Evolutionary conservation across 495 filamentous ascomycete species (phyloP).

Genomic region (Xylaria castorea): DNA sequence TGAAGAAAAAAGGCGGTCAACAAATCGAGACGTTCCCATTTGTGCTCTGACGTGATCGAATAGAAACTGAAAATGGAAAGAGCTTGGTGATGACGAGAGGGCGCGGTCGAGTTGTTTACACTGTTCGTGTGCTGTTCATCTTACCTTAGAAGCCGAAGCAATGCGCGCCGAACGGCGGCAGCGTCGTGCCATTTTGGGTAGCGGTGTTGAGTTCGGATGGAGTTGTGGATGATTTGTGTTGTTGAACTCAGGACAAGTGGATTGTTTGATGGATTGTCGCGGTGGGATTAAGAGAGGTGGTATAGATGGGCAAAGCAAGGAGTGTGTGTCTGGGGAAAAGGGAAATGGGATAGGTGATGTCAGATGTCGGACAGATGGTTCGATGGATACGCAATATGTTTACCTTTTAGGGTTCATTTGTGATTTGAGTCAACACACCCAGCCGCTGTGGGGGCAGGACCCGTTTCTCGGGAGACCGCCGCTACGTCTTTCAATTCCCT

Average conservation of each 20-base stretch:
- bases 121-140: slow-evolving; percentile 26
- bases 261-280: background rate
- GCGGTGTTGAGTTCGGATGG: slow-evolving; percentile 15
- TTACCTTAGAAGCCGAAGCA: slow-evolving; percentile 53
- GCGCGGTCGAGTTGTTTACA: slow-evolving; percentile 20
- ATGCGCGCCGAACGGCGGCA: slow-evolving; percentile 58
- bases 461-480: slow-evolving; percentile 18
- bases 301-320: slow-evolving; percentile 6
- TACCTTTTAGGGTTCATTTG: slow-evolving; percentile 6
- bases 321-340: slow-evolving; percentile 7
- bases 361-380: slow-evolving; percentile 4
- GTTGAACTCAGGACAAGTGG: background rate
- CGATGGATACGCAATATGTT: slow-evolving; percentile 1
- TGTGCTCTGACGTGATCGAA: background rate
- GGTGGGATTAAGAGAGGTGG: slow-evolving; percentile 2
- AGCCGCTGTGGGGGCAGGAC: background rate
- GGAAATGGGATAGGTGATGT: background rate
- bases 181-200: slow-evolving; percentile 41
- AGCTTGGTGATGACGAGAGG: background rate
- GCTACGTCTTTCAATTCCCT: background rate
- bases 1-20: slow-evolving; percentile 6
- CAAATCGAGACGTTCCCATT: background rate
- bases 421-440: slow-evolving; percentile 6
- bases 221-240: background rate
- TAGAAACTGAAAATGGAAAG: background rate